Evolutionary conservation across 2,329 filamentous ascomycete genomes (phyloP), one percentile per base, ranked within the genome.

Genomic region (Botryosphaeria dothidea): DNA sequence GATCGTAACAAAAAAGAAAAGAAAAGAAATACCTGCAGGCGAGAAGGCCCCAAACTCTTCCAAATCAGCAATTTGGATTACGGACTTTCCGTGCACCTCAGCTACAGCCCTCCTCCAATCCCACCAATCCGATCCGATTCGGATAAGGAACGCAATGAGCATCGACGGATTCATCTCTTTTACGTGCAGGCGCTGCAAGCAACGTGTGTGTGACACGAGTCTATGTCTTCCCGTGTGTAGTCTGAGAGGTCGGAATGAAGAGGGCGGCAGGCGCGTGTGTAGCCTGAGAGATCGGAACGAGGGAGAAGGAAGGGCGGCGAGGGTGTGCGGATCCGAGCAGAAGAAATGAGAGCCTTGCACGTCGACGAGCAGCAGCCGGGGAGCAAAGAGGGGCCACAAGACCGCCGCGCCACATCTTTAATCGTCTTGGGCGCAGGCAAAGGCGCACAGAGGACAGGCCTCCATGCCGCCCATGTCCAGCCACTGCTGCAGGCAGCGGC

Each of bases 141-240:
- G 86, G 67, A 99, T 93, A 38, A 99, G 80, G 72, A 98, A 98
- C 4, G 92, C 94, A 69, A 99, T 92, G 46, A 99, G 81, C 95
- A 99, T 99, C 73, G 93, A 97, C 0, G 95, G 95, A 72, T 99
- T 95, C 92, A 99, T 95, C 73, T 98, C 93, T 66, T 88, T 88
- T 56, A 99, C 85, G 70, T 95, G 90, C 31, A 99, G 84, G 64
- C 91, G 86, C 41, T 94, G 88, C 19, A 99, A 80, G 54, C 94
- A 89, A 58, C 92, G 86, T 0, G 93, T n/a, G n/a, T 98, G 75
- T 99, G 94, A 73, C 92, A 97, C 0, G 90, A 90, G 64, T 90
- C 86, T 17, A 97, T 76, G 66, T 98, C 93, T 70, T 92, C 90
- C 7, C 82, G 72, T 0, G 88, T 88, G 72, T 93, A 92, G 1